Evolutionary conservation across 331 rosid species (phyloP).

Genomic region (Phaseolus coccineus): DNA sequence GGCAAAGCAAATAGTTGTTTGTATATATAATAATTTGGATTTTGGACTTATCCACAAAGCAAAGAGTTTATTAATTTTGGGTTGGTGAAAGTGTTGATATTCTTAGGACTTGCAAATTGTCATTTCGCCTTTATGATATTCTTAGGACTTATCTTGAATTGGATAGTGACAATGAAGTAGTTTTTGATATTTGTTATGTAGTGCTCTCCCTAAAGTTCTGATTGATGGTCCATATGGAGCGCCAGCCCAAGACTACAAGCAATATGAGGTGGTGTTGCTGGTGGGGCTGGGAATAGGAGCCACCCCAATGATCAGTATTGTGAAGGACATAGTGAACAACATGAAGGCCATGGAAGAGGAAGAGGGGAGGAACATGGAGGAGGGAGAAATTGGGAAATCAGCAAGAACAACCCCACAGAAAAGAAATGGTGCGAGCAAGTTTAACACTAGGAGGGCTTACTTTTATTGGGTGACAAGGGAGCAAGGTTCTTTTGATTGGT

Average conservation of each 20-base stretch:
- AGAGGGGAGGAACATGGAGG: constrained; percentile 35
- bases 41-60: too few species aligned
- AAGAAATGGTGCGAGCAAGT: not conserved
- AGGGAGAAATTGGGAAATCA: constrained; percentile 37
- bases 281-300: constrained; percentile 95
- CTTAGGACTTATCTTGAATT: too few species aligned
- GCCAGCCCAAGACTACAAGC: constrained; percentile 87
- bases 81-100: too few species aligned
- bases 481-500: constrained; percentile 94
- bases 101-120: too few species aligned
- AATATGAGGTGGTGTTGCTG: constrained; percentile 83
- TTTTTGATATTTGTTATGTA: constrained; percentile 59
- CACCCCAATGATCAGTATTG: constrained; percentile 89
- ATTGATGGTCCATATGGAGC: constrained; percentile 94
- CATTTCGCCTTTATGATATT: too few species aligned
- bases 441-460: constrained; percentile 70
- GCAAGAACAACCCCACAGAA: constrained; percentile 23
- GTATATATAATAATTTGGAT: too few species aligned
- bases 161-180: not conserved
- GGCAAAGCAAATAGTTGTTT: too few species aligned
- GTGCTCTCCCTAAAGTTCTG: constrained; percentile 62
- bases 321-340: constrained; percentile 78
- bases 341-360: constrained; percentile 56
- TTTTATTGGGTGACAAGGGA: constrained; percentile 89
- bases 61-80: too few species aligned